Evolutionary conservation across 2,329 filamentous ascomycete species (phyloP), one percentile per base, ranked within the genome.

Genomic region (Amphichorda felina): DNA sequence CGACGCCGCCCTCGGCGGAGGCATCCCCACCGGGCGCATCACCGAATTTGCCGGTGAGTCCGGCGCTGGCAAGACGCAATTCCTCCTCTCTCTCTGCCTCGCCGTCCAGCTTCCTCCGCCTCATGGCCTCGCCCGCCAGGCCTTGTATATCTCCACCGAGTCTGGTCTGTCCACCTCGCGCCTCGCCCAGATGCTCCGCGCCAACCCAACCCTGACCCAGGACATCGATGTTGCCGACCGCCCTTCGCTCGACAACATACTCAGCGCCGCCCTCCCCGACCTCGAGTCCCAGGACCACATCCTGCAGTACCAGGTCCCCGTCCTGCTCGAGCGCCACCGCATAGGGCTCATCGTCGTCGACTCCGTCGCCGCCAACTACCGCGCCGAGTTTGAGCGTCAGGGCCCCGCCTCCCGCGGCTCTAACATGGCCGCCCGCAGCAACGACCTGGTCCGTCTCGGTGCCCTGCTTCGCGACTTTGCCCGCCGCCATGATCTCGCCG

Each of bases 211-310:
- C 34, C 66, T 94, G 38, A 15, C 14, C 14, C 10, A 25, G 13
- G 17, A 30, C 13, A 25, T 19, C 11, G 37, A 35, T 13, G 11
- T n/a, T 15, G 31, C 16, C 9, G 26, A 44, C 26, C 51, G 50
- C 13, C 69, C 87, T 1, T 82, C 82, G 0, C 68, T 95, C 5
- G 77, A 84, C 54, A 68, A 71, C 44, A 79, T 98, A 43, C 70
- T 87, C 47, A 84, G 81, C 54, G 83, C 91, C 44, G 77, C 80
- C 34, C 87, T 85, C 8, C 83, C 85, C 22, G 88, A 96, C 53
- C 76, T 96, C 38, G 91, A 96, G 58, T 80, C 83, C 1, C 91
- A 98, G 59, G 89, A 96, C 40, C 89, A 96, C 59, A 94, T 98
- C 50, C 66, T 96, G 18, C 79, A 78, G 43, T 96, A 85, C 57